These are phyloP conservation scores for Colletotrichum sp. DNA, from an alignment of 2,329 filamentous ascomycete genomes.

Conservation along the genomic window DNA sequence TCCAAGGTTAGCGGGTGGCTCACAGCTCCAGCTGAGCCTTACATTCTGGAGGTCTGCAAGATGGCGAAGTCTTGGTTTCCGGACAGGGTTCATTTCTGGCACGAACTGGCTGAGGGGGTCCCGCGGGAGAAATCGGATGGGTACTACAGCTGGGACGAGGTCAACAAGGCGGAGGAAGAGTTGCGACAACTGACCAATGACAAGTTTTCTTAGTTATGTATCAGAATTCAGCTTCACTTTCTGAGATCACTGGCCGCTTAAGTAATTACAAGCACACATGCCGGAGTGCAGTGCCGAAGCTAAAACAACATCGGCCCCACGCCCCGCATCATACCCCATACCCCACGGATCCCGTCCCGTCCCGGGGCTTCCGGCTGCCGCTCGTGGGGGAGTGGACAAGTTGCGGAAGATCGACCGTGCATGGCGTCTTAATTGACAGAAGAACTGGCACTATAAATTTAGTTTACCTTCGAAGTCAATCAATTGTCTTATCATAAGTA, in stretches of 20 bases:
- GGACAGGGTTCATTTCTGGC: no score
- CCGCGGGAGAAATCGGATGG: no score
- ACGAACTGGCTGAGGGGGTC: no score
- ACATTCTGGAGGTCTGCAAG: no score
- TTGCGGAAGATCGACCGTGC: background rate
- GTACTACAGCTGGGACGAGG: no score
- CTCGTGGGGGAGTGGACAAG: background rate
- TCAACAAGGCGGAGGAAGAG: no score
- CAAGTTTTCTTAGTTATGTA: no score
- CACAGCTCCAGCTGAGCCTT: no score
- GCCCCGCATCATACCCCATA: background rate
- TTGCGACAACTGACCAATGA: no score
- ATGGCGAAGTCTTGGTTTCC: no score
- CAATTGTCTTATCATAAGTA: rapidly evolving
- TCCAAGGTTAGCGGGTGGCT: no score
- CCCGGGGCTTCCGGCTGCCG: background rate
- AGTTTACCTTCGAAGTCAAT: background rate
- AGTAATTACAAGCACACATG: background rate
- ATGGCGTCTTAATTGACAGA: background rate
- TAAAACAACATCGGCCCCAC: background rate
- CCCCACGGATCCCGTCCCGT: background rate
- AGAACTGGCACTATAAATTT: background rate
- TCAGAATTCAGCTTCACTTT: background rate
- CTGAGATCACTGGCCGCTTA: background rate
- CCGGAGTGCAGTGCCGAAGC: background rate